Evolutionary conservation across 345 rosid genomes (phyloP), one percentile per base, ranked within the genome.

Genomic region (Lagerstroemia speciosa): DNA sequence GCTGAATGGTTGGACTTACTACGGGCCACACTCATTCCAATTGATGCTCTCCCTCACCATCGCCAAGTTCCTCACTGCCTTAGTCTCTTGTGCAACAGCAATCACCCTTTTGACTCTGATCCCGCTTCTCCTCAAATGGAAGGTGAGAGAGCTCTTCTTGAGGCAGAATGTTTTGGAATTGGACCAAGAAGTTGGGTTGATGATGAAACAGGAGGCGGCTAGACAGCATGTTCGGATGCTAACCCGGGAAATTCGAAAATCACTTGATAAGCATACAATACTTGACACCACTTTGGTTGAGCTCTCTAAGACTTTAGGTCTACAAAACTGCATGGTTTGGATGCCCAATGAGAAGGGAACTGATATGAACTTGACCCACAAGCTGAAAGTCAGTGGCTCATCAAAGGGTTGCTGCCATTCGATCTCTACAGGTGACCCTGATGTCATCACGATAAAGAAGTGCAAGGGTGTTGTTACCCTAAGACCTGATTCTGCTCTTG

Each of bases 121-220:
- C 30, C 98, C 98, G 22, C 81, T 93, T 57, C 80, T 93, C 50
- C 84, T 93, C 76, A 87, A 93, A 74, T 76, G 84, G 83, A 93
- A 93, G 77, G 95, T 93, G 63, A 86, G 98, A 69, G 98, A 93
- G 89, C 78, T 89, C 74, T 89, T 91, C 76, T 80, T 93, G 91
- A 84, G 78, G 84, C 91, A 86, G 77, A 93, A 89, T 73, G 91
- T 89, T 67, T 69, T 87, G 79, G 97, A 89, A 64, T 80, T 93
- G 60, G 96, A 84, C 62, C 93, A 89, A 66, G 98, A 93, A 79
- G 97, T 93, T 48, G 97, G 90, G 30, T 79, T 91, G 81, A 93
- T 91, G 94, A 93, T 86, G 83, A 87, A 73, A 60, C 89, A 89
- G 78, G 86, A 87, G 84, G 96, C 89, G 75, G 89, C 96, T 31